These are phyloP conservation scores for Asterionellopsis glacialis DNA, from an alignment of 108 stramenopile species.

Conservation along the genomic window DNA sequence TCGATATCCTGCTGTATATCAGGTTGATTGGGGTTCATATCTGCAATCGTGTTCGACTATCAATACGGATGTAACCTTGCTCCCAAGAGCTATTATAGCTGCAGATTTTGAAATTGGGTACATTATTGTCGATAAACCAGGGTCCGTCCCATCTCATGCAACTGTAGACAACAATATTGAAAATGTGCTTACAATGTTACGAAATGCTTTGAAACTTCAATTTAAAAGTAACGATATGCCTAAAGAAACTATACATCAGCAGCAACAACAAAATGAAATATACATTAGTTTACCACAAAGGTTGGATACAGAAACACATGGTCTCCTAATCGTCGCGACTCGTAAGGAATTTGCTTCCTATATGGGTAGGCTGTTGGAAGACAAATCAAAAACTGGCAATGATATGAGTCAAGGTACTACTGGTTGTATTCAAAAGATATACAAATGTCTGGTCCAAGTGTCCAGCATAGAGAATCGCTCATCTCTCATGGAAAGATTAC, in stretches of 20 bases:
- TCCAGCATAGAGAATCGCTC: slow-evolving; percentile 21
- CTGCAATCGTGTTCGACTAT: too few species aligned
- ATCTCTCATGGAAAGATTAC: slow-evolving; percentile 26
- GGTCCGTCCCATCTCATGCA: slow-evolving; percentile 27
- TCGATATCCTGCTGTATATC: slow-evolving; percentile 25
- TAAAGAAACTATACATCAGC: neutral
- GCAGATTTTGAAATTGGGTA: slow-evolving; percentile 18
- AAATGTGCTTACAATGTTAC: slow-evolving; percentile 32
- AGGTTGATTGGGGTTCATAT: slow-evolving; percentile 25
- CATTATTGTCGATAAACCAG: slow-evolving; percentile 38
- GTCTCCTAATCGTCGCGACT: slow-evolving; percentile 27
- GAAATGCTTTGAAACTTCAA: slow-evolving; percentile 4
- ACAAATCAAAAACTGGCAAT: neutral
- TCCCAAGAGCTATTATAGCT: too few species aligned
- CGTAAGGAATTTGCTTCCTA: slow-evolving; percentile 37
- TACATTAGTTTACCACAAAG: slow-evolving; percentile 31
- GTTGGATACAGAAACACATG: slow-evolving; percentile 30
- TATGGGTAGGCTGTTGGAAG: slow-evolving; percentile 10
- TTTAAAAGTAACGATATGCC: neutral
- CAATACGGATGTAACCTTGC: too few species aligned
- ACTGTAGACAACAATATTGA: slow-evolving; percentile 38
- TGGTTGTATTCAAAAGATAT: slow-evolving; percentile 10
- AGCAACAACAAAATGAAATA: slow-evolving; percentile 7
- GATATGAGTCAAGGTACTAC: too few species aligned
- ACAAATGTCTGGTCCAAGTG: slow-evolving; percentile 36